Evolutionary conservation across 2,329 filamentous ascomycete species (phyloP).

Genomic region (Alternaria alternata): DNA sequence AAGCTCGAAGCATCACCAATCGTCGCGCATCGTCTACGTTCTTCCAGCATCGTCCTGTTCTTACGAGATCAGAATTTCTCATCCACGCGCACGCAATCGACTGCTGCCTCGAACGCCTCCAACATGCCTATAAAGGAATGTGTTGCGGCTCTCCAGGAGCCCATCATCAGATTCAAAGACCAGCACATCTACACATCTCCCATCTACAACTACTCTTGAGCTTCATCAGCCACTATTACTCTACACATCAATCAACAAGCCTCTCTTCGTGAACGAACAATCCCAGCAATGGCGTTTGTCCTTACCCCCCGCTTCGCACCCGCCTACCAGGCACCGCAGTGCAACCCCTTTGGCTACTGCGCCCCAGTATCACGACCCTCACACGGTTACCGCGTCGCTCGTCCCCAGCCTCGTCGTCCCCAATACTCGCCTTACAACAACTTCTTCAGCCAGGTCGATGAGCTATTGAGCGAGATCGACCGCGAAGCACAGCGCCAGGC

Average conservation of each 20-base stretch:
- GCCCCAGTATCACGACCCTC: conserved; percentile 29
- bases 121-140: conserved; percentile 46
- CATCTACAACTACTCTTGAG: conserved; percentile 28
- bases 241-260: conserved; percentile 7
- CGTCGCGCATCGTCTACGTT: conserved; percentile 26
- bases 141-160: conserved; percentile 15
- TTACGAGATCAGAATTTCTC: conserved; percentile 41
- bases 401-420: conserved; percentile 27
- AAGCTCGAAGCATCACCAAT: conserved; percentile 37
- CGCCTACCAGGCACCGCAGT: conserved; percentile 38
- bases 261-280: conserved; percentile 7
- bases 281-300: conserved; percentile 44
- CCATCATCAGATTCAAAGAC: conserved; percentile 40
- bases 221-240: conserved; percentile 22
- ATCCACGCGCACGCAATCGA: conserved; percentile 34
- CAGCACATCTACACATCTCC: conserved; percentile 31
- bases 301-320: conserved; percentile 45
- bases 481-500: conserved; percentile 32
- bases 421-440: conserved; percentile 40
- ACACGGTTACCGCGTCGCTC: conserved; percentile 28
- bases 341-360: conserved; percentile 40
- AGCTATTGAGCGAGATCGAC: conserved; percentile 44
- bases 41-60: conserved; percentile 39
- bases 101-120: conserved; percentile 35
- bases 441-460: conserved; percentile 45